Evolutionary conservation across 768 basidiomycete genomes (phyloP).

Genomic region (Boletus subparvulus): DNA sequence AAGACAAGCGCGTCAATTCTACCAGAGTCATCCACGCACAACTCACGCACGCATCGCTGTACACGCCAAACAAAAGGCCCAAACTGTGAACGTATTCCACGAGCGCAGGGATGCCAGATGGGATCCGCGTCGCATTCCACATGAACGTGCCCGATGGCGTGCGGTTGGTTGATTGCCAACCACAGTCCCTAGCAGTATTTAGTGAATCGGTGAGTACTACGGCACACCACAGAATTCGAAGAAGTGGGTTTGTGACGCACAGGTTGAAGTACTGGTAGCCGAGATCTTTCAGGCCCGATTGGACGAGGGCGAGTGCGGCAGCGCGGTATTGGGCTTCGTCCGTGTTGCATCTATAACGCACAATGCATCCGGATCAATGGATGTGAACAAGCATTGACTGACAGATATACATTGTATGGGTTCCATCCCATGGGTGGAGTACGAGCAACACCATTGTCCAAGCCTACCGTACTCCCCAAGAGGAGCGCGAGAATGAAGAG

Average conservation of each 20-base stretch:
- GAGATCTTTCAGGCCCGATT: not conserved
- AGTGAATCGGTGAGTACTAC: not conserved
- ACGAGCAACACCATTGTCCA: conserved; percentile 12
- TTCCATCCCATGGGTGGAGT: conserved; percentile 20
- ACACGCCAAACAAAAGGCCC: conserved; percentile 9
- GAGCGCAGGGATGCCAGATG: conserved; percentile 12
- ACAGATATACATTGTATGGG: conserved; percentile 16
- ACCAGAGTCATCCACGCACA: not conserved
- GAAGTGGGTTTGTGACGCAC: not conserved
- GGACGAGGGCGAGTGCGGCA: conserved; percentile 5
- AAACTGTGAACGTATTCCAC: conserved; percentile 8
- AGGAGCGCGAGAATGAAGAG: conserved; percentile 1
- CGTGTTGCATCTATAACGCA: conserved; percentile 4
- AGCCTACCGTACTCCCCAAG: not conserved
- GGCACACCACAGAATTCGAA: not conserved
- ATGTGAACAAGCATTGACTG: not conserved
- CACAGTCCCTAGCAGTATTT: conserved; percentile 8
- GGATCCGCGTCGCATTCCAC: conserved; percentile 11
- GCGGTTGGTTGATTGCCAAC: conserved; percentile 11
- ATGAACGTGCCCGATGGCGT: conserved; percentile 1
- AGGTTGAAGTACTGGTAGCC: conserved; percentile 12
- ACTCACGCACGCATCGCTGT: conserved; percentile 14
- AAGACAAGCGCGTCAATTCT: not conserved
- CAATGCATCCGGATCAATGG: not conserved
- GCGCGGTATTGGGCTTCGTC: conserved; percentile 5